Percentiles rank a stretch among this genome's conserved stretches.
Evolutionary conservation across 306 rosid species (phyloP).

Genomic region (Rubus idaeus): DNA sequence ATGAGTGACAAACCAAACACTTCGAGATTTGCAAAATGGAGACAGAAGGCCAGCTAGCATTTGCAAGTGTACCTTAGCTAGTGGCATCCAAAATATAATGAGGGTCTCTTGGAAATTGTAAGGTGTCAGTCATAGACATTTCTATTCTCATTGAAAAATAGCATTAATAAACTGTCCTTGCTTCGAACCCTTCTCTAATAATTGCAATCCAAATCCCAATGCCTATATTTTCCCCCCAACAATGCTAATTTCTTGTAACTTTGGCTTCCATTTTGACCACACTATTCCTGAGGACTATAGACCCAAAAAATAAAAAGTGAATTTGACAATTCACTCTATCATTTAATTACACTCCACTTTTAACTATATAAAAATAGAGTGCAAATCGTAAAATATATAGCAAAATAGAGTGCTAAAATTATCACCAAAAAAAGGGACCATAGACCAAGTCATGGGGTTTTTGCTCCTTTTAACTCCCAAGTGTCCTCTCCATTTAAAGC

Average conservation of each 20-base stretch:
- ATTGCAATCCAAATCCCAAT: slow-evolving; percentile 63
- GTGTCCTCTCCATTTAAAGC: neutral
- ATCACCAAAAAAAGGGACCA: neutral
- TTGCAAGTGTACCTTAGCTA: neutral
- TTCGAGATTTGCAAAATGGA: neutral
- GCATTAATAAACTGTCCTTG: slow-evolving; percentile 24
- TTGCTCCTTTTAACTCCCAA: neutral
- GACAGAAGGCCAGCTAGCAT: neutral
- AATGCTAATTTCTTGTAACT: slow-evolving; percentile 14
- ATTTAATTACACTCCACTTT: too few relatives aligned
- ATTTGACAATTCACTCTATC: too few relatives aligned
- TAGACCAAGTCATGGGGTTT: neutral
- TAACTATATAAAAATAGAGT: too few relatives aligned
- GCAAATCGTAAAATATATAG: too few relatives aligned
- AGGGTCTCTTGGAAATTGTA: slow-evolving; percentile 46
- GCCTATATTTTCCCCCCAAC: slow-evolving; percentile 39
- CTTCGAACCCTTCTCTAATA: slow-evolving; percentile 25
- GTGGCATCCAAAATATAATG: slow-evolving; percentile 30
- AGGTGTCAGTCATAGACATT: slow-evolving; percentile 34
- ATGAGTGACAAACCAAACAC: neutral
- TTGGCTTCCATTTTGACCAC: slow-evolving; percentile 36
- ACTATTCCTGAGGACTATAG: neutral
- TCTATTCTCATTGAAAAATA: slow-evolving; percentile 30
- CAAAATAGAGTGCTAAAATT: too few relatives aligned
- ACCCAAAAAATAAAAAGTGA: neutral